Conservation (phyloP, 1,139 yeast species). For the Candida buenavistaensis region DNA sequence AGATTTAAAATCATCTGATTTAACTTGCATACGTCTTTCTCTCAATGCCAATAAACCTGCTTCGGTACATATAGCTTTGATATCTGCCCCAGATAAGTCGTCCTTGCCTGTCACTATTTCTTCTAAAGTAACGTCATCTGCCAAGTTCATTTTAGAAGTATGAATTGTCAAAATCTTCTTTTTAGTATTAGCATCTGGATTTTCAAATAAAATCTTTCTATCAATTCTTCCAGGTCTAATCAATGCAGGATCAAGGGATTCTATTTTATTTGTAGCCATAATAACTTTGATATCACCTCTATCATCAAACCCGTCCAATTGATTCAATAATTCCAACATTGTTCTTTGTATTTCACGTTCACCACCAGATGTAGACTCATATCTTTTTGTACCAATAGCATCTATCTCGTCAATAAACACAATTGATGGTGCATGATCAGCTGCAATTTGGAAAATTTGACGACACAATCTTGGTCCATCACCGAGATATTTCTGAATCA, state of each 20-base stretch:
- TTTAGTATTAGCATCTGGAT: constrained; percentile 91
- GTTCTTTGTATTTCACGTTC: constrained; percentile 98
- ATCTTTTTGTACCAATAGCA: constrained; percentile 97
- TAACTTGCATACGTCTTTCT: constrained; percentile 98
- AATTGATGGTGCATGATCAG: constrained; percentile 96
- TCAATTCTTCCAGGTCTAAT: constrained; percentile 99
- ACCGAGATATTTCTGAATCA: constrained; percentile 95
- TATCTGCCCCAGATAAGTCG: constrained; percentile 96
- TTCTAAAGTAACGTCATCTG: constrained; percentile 85
- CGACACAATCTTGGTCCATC: constrained; percentile 96
- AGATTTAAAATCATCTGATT: constrained; percentile 88
- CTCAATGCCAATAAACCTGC: constrained; percentile 95
- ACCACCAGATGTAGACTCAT: constrained; percentile 95
- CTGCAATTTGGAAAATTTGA: constrained; percentile 95
- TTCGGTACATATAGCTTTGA: constrained; percentile 97
- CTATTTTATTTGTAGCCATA: constrained; percentile 98
- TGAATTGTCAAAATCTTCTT: constrained; percentile 92
- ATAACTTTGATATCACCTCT: constrained; percentile 98
- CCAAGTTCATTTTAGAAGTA: constrained; percentile 90
- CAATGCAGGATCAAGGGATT: constrained; percentile 93
- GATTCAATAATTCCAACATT: constrained; percentile 94
- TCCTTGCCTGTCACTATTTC: constrained; percentile 90
- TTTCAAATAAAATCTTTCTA: constrained; percentile 93
- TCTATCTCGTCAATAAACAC: constrained; percentile 98
- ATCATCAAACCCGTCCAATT: constrained; percentile 97